Evolutionary conservation across 2,329 filamentous ascomycete genomes (phyloP).

Genomic region (Ceratocystis harringtonii): DNA sequence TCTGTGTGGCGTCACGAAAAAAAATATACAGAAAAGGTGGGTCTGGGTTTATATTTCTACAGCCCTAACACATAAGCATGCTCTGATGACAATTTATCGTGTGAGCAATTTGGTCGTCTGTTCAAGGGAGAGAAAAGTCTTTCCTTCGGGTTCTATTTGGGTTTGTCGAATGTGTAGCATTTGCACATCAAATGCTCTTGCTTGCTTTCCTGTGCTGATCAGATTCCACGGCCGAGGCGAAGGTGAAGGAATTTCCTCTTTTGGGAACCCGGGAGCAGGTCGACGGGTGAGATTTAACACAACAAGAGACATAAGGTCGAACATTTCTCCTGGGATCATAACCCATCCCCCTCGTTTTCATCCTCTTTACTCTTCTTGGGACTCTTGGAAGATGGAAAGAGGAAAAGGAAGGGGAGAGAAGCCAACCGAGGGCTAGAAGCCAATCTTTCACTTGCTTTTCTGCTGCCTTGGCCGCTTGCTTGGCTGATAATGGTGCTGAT

Average conservation of each 20-base stretch:
- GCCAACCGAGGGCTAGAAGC: background rate
- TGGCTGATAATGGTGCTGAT: background rate
- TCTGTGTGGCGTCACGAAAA: too few species aligned
- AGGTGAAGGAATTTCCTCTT: background rate
- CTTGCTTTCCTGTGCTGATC: too few species aligned
- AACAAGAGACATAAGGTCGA: background rate
- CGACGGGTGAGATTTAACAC: background rate
- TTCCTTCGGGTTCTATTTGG: too few species aligned
- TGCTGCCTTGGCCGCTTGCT: background rate
- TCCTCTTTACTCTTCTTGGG: conserved; percentile 1
- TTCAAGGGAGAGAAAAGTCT: too few species aligned
- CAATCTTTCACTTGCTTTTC: background rate
- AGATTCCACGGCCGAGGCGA: background rate
- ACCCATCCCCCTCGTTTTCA: background rate
- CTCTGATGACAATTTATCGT: too few species aligned
- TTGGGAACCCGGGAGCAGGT: background rate
- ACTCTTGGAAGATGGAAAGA: background rate
- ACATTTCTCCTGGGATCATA: background rate
- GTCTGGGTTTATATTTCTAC: too few species aligned
- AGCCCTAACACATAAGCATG: too few species aligned
- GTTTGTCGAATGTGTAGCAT: too few species aligned
- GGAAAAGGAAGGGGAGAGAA: background rate
- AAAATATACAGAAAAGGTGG: too few species aligned
- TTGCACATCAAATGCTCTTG: too few species aligned
- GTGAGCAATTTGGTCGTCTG: too few species aligned